A percentile compares a stretch with the other conserved stretches of the same genome.
phyloP scores from a whole-genome alignment of 2,329 filamentous ascomycete species.

The Fusarium praegraminearum region DNA sequence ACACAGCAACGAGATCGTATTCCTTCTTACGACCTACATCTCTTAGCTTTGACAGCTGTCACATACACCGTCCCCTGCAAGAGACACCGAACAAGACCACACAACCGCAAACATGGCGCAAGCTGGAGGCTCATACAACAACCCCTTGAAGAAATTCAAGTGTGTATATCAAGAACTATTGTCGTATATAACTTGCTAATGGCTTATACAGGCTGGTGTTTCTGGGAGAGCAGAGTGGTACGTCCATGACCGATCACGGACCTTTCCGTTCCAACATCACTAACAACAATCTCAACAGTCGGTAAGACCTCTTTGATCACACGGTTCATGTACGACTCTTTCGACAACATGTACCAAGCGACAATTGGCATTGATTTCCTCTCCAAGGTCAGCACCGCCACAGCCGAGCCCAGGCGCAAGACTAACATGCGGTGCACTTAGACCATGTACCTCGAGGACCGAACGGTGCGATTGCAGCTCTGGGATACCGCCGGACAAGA shows the following conservation, averaged over 20 bases:
- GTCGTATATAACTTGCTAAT: slow-evolving; percentile 42
- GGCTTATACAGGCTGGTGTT: slow-evolving; percentile 81
- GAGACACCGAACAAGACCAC: slow-evolving; percentile 32
- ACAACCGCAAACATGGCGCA: slow-evolving; percentile 77
- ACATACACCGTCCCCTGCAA: slow-evolving; percentile 33
- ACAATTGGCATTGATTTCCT: slow-evolving; percentile 99
- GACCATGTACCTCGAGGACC: slow-evolving; percentile 99
- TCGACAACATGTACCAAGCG: slow-evolving; percentile 99
- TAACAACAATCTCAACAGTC: slow-evolving; percentile 67
- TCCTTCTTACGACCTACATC: slow-evolving; percentile 20
- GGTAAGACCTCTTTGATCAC: slow-evolving; percentile 99
- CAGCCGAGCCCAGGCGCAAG: slow-evolving; percentile 21
- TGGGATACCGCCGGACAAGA: slow-evolving; percentile 99
- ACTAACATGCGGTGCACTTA: slow-evolving; percentile 41
- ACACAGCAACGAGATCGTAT: slow-evolving; percentile 16
- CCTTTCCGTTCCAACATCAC: slow-evolving; percentile 35
- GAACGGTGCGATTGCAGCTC: slow-evolving; percentile 95
- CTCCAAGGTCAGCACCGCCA: slow-evolving; percentile 77
- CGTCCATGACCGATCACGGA: slow-evolving; percentile 51
- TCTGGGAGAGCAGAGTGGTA: slow-evolving; percentile 98
- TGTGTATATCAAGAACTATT: slow-evolving; percentile 56
- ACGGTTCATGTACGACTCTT: slow-evolving; percentile 99
- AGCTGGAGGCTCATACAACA: slow-evolving; percentile 89
- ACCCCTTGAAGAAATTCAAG: slow-evolving; percentile 99
- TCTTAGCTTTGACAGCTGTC: slow-evolving; percentile 45